Base-by-base conservation (phyloP, 805 yeast species). In the Phaffomyces antillensis region DNA sequence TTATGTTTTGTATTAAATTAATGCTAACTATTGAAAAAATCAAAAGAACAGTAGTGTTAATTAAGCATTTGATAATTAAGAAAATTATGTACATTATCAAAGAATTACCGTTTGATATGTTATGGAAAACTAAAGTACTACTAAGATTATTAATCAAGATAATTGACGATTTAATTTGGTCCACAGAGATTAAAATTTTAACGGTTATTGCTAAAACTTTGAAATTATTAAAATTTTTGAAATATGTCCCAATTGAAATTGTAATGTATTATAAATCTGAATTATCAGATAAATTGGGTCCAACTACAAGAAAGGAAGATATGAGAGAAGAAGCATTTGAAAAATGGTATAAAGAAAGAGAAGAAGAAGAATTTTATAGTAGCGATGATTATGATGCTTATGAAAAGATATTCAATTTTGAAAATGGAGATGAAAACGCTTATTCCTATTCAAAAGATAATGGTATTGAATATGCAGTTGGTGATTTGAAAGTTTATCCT, bases 11-110 rank as follows among this genome's bases (percentile, higher is more conserved):
- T 34, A 45, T 56, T 16, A 44, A 52, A 35, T 47, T 54, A 5
- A 53, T 56, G 53, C 32, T 36, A 11, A 36, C 49, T 4, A 54
- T 56, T 37, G 59, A 56, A 31, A 54, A 54, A 35, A 56, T 49
- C 40, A 53, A 53, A 36, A 44, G 49, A 41, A 42, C 44, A 5
- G 12, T 48, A 36, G 41, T 35, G 28, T 45, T 54, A 36, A 52
- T 56, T 8, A 50, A 45, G 20, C 37, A 37, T 7, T 35, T 49
- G 36, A 35, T 52, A 13, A 44, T 47, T n/a, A 55, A 52, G 28
- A 40, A 46, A 25, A 52, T 56, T 20, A 38, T 23, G 15, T 45
- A 31, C 23, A 30, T 47, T 20, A 50, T 55, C 13, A 53, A 42
- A 26, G 44, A 47, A 4, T 41, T 55, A 6, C 59, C 61, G 2